Base-by-base conservation (phyloP, 805 yeast species). In the Candida koratica region DNA sequence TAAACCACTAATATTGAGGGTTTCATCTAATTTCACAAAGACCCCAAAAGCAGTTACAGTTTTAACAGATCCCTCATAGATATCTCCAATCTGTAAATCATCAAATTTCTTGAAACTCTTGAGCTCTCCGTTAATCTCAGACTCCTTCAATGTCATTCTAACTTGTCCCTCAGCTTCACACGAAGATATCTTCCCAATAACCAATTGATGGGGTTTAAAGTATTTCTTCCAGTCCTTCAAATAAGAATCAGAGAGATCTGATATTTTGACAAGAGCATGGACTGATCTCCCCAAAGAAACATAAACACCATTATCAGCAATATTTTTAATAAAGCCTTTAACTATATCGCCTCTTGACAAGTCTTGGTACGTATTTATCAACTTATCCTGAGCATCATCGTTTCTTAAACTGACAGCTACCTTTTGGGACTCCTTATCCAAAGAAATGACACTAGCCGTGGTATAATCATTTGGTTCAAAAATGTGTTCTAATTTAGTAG, bases 41-140 rank as follows among this genome's bases (percentile, higher is more conserved):
- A 87, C 95, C 65, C 98, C 98, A 55, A 81, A 90, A 31, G 85
- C 95, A 22, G 88, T 79, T 16, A 81, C 84, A 42, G 75, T 75
- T 54, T 76, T 80, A 28, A 90, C 81, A 3, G 79, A 62, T 55
- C 96, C 98, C 52, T 83, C 90, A 47, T 67, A 77, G 19, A 81
- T 63, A 17, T 81, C 84, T 37, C 84, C 95, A 34, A 71, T 78
- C 38, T 75, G 61, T 37, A 90, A 67, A 39, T 84, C 93, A 28
- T 73, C 79, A 46, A 82, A 79, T 36, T 66, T 64, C 56, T 81
- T 83, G 51, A 77, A 56, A 19, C 70, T 55, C 38, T 73, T 67
- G 41, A 77, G 55, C 15, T 79, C 79, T 28, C 96, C 96, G 38
- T 75, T 77, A 28, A 90, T 77, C 47, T 80, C 89, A 32, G 85